Conservation (phyloP, 139 green algal species). For the Trebouxia sp. region DNA sequence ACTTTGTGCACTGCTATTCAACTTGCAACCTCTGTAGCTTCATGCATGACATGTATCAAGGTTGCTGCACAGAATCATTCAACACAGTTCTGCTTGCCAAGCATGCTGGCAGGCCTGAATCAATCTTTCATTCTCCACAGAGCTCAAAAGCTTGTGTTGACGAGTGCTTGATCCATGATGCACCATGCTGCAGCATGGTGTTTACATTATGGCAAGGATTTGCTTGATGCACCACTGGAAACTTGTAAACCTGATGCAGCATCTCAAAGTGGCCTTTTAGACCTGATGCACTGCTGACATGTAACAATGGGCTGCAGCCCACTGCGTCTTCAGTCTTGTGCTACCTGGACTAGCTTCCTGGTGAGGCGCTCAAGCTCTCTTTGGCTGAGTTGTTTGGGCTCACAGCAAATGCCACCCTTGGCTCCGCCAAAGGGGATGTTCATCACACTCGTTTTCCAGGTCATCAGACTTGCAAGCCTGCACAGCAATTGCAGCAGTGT, state of each 20-base stretch:
- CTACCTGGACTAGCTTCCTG: slow-evolving; percentile 83
- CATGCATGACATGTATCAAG: background rate
- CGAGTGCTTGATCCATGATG: too few relatives aligned
- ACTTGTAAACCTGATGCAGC: too few relatives aligned
- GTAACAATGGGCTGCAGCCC: slow-evolving; percentile 59
- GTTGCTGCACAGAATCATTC: background rate
- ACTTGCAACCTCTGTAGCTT: background rate
- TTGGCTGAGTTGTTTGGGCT: slow-evolving; percentile 69
- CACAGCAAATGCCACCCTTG: slow-evolving; percentile 79
- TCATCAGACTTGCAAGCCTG: slow-evolving; percentile 76
- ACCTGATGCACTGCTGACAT: too few relatives aligned
- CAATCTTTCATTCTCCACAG: too few relatives aligned
- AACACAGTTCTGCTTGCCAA: too few relatives aligned
- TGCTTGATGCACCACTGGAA: too few relatives aligned
- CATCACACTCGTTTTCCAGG: slow-evolving; percentile 92
- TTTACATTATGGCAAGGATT: too few relatives aligned
- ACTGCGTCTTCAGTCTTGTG: slow-evolving; percentile 29
- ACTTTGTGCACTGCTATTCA: too few relatives aligned
- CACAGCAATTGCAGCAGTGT: background rate
- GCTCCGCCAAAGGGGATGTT: slow-evolving; percentile 95
- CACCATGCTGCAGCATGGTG: too few relatives aligned
- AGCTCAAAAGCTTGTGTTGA: too few relatives aligned
- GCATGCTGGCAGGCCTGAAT: too few relatives aligned
- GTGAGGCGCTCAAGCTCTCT: slow-evolving; percentile 90
- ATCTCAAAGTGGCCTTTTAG: slow-evolving; percentile 56